Percentiles rank a stretch among this genome's conserved stretches.
Evolutionary conservation across 73 alveolate species (phyloP).

Genomic region (Paramecium pentaurelia): DNA sequence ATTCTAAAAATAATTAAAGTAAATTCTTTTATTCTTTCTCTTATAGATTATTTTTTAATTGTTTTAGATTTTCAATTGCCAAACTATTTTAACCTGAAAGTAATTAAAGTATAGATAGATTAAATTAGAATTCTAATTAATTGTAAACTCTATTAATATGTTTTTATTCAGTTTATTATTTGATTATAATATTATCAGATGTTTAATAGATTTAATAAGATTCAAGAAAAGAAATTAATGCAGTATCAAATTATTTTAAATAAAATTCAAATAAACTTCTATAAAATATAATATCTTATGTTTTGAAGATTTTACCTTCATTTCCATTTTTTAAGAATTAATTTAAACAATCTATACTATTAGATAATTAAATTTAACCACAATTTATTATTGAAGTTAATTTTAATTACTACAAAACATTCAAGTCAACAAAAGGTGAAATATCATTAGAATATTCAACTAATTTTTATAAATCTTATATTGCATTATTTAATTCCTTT

Average conservation of each 20-base stretch:
- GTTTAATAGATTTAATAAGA: neutral
- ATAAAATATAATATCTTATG: slow-evolving; percentile 43
- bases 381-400: neutral
- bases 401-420: slow-evolving; percentile 1
- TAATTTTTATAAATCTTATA: slow-evolving; percentile 18
- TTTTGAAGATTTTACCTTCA: slow-evolving; percentile 46
- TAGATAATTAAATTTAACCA: neutral
- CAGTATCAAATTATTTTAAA: slow-evolving; percentile 24
- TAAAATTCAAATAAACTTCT: slow-evolving; percentile 35
- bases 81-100: neutral
- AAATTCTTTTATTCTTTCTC: neutral
- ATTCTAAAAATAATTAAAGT: neutral
- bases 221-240: neutral
- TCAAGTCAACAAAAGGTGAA: neutral
- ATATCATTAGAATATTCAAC: slow-evolving; percentile 36
- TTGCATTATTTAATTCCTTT: slow-evolving; percentile 41
- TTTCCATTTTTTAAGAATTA: neutral
- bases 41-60: neutral
- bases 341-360: neutral
- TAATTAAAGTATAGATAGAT: neutral
- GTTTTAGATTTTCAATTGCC: neutral
- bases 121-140: neutral
- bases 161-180: neutral
- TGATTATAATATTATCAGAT: neutral
- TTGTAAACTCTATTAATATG: neutral